Evolutionary conservation across 2,329 filamentous ascomycete species (phyloP), one percentile per base, ranked within the genome.

Genomic region (Penicillium sp.): DNA sequence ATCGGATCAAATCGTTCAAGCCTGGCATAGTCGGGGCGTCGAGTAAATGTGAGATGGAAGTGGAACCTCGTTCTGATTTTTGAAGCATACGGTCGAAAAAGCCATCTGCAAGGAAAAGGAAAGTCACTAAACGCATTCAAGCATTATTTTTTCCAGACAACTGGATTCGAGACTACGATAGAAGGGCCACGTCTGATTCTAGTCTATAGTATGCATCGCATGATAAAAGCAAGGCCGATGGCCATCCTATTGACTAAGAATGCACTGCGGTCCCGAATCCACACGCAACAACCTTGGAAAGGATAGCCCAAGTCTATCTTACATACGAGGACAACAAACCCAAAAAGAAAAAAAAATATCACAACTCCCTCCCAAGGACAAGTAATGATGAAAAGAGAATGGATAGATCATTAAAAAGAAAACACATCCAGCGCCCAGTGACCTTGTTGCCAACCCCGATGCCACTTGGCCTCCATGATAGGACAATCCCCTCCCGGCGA

Each of bases 361-460:
- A 46, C 41, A 38, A 34, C 34, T 42, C 38, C 41, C 40, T 38
- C 41, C 43, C 40, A 12, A 17, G 10, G 39, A 37, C 41, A 15
- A 15, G 27, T 11, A 29, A 31, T n/a, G 30, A 27, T 16, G 12
- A 31, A 35, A 32, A 35, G 12, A 32, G 12, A 27, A 11, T 6
- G 4, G 12, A n/a, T 27, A n/a, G 25, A 27, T 27, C 25, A 27
- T 27, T 43, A 17, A 22, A 44, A 37, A 38, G 42, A 29, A 9
- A 42, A 35, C 41, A 44, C 37, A 30, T 37, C 42, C 42, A 47
- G 46, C 41, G 48, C 46, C 48, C 29, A 35, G 33, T 14, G 30
- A 27, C 37, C 44, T 48, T 51, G 50, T 51, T n/a, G n/a, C n/a
- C n/a, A n/a, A 48, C 44, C 41, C 42, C 43, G 34, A 27, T 27